phyloP scores from a whole-genome alignment of 2,329 filamentous ascomycete species.

The Plectosphaerella cucumerina region DNA sequence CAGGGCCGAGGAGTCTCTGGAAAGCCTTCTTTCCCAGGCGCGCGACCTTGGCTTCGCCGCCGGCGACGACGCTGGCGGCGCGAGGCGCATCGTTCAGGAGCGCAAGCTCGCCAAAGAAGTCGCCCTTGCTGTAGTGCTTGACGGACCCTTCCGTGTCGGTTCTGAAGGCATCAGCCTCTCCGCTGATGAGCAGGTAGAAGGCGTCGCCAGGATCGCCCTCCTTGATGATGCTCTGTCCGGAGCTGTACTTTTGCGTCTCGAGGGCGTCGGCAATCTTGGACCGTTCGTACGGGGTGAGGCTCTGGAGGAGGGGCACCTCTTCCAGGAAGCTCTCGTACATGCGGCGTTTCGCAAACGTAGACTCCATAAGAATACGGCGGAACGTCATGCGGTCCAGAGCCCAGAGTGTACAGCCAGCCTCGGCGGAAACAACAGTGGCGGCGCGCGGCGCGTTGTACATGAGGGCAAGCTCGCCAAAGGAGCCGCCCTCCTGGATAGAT shows the following conservation, averaged over 20 bases:
- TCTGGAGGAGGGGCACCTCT: slow-evolving; percentile 81
- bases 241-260: slow-evolving; percentile 80
- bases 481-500: slow-evolving; percentile 80
- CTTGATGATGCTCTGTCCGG: slow-evolving; percentile 78
- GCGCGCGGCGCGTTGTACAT: slow-evolving; percentile 99
- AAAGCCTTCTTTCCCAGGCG: slow-evolving; percentile 92
- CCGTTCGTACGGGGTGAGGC: slow-evolving; percentile 85
- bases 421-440: slow-evolving; percentile 84
- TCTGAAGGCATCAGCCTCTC: slow-evolving; percentile 84
- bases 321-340: slow-evolving; percentile 98
- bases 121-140: slow-evolving; percentile 81
- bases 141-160: slow-evolving; percentile 65
- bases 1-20: slow-evolving; percentile 85
- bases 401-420: slow-evolving; percentile 79
- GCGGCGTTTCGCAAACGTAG: slow-evolving; percentile 88
- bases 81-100: slow-evolving; percentile 90
- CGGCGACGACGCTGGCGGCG: slow-evolving; percentile 81
- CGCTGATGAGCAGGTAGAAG: slow-evolving; percentile 86
- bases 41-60: slow-evolving; percentile 87
- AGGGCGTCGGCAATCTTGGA: slow-evolving; percentile 97
- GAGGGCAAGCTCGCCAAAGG: slow-evolving; percentile 91
- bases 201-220: slow-evolving; percentile 89
- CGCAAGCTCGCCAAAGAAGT: slow-evolving; percentile 96
- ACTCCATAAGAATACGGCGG: slow-evolving; percentile 97
- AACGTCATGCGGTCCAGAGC: slow-evolving; percentile 94